Base-by-base conservation (phyloP, 129 eudicot species). In the Pittosporum tobira region DNA sequence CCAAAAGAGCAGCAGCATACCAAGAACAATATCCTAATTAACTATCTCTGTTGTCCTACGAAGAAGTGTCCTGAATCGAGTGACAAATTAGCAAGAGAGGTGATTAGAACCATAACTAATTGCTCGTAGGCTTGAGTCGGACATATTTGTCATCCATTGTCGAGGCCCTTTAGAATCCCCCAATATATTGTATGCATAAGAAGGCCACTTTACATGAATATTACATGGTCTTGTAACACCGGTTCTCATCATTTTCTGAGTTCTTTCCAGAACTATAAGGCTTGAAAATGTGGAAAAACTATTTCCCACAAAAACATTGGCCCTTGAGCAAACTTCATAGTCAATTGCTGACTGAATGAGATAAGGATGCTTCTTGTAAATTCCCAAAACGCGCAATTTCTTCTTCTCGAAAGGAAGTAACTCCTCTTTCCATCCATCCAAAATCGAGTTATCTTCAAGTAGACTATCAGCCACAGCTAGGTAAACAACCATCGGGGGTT, bases 241-340 rank as follows among this genome's bases (percentile, higher is more conserved):
- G 62, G 46, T 54, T 8, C 57, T 68, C 46, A 77, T 63, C 78
- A 74, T 72, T 67, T 71, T 79, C 21, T 75, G 94, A 59, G 84
- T 85, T 64, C 97, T 79, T 42, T 82, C 97, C 2, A 91, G 94
- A 66, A 87, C 98, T 15, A 91, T 57, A 48, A 91, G 87, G 68
- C 98, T 87, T 3, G 98, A 91, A 71, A 91, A 91, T 5, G 98
- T 91, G 61, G 96, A 91, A 65, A 80, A 91, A 72, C 90, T 91
- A 51, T 91, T 91, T 18, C 98, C 98, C 4, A 81, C 87, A 64
- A 91, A 91, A 28, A 91, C 81, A 61, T 87, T 74, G 0, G 99
- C 81, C 24, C 83, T 77, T 27, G 76, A 80, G 46, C 98, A 91
- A 56, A 91, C 96, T 68, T 91, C 96, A 58, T 91, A 91, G 34